phyloP scores from a whole-genome alignment of 176 grass and related monocot species.

The Aechmea fasciata region DNA sequence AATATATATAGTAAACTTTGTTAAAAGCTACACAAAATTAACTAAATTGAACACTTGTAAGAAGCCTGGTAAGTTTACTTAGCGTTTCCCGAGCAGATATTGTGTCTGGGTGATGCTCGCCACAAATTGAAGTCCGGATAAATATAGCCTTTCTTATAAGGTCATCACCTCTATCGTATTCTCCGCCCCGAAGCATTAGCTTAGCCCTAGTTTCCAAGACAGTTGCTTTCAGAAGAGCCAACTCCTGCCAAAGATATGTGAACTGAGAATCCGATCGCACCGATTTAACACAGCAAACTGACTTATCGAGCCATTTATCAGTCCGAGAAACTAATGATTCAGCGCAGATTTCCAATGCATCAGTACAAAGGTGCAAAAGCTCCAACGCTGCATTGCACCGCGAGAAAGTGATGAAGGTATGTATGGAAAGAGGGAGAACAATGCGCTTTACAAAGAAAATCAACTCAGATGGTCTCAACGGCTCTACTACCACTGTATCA shows the following conservation, averaged over 20 bases:
- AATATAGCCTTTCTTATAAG: slow-evolving; percentile 90
- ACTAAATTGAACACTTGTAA: slow-evolving; percentile 92
- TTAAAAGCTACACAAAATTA: slow-evolving; percentile 29
- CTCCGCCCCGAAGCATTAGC: slow-evolving; percentile 81
- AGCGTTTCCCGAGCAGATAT: slow-evolving; percentile 81
- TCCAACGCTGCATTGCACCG: slow-evolving; percentile 70
- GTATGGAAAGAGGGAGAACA: slow-evolving; percentile 72
- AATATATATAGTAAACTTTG: slow-evolving; percentile 58
- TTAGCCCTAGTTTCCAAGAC: slow-evolving; percentile 85
- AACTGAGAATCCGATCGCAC: slow-evolving; percentile 44
- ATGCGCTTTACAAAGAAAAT: slow-evolving; percentile 70
- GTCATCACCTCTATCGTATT: slow-evolving; percentile 86
- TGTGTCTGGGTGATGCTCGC: slow-evolving; percentile 87
- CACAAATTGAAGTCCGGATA: slow-evolving; percentile 84
- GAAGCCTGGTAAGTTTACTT: slow-evolving; percentile 95
- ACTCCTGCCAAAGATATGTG: slow-evolving; percentile 81
- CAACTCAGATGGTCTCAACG: slow-evolving; percentile 52
- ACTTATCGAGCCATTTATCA: slow-evolving; percentile 61
- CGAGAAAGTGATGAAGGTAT: slow-evolving; percentile 82
- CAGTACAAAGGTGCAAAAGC: slow-evolving; percentile 59
- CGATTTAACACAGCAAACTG: slow-evolving; percentile 46
- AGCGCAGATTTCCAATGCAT: slow-evolving; percentile 61
- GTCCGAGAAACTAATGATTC: slow-evolving; percentile 68
- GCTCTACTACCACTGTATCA: slow-evolving; percentile 62
- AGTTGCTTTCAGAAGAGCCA: slow-evolving; percentile 80